These are phyloP conservation scores for Zea mays DNA, from an alignment of 176 grass and related monocot species.

Conservation along the genomic window Zm-B73-REFERENCE-NAM-5.0 NC_050100.1:70404501-70405000, in stretches of 20 bases:
- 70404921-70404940: slow-evolving; percentile 82
- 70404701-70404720: slow-evolving; percentile 27
- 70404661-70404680: not conserved
- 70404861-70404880: slow-evolving; percentile 36
- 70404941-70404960: slow-evolving; percentile 63
- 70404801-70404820: slow-evolving; percentile 12
- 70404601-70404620: slow-evolving; percentile 23
- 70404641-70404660: slow-evolving; percentile 16
- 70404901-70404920: slow-evolving; percentile 95
- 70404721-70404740: slow-evolving; percentile 23
- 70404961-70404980: slow-evolving; percentile 70
- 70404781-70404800: slow-evolving; percentile 31
- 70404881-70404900: slow-evolving; percentile 66
- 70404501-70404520: not conserved
- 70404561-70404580: not conserved
- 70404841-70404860: slow-evolving; percentile 56
- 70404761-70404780: slow-evolving; percentile 28
- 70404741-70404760: slow-evolving; percentile 13
- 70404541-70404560: not conserved
- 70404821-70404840: slow-evolving; percentile 32
- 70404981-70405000: slow-evolving; percentile 93
- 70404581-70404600: not conserved
- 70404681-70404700: slow-evolving; percentile 29
- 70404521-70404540: not conserved
- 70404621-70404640: slow-evolving; percentile 40